Conservation (phyloP, 2,329 filamentous ascomycete species). For the Colletotrichum acutatum region DNA sequence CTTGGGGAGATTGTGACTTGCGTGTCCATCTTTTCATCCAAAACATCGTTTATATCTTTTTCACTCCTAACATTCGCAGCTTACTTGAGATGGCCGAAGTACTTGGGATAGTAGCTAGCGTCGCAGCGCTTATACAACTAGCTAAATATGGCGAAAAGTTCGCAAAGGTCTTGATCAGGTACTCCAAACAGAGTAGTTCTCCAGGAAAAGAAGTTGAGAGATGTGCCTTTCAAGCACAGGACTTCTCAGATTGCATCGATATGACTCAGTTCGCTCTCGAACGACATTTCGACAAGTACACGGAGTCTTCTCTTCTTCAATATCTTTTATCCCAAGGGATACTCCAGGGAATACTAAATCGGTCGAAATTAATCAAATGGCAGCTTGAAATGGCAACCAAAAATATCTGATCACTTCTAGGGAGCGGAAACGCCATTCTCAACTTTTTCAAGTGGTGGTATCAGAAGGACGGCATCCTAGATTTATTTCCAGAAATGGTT, state of each 20-base stretch:
- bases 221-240: not conserved
- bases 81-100: too few species aligned
- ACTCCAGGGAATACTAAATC: not conserved
- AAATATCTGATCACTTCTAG: too few species aligned
- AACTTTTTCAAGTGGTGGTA: not conserved
- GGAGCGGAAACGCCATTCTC: too few species aligned
- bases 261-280: not conserved
- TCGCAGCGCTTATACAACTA: too few species aligned
- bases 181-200: not conserved
- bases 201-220: not conserved
- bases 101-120: too few species aligned
- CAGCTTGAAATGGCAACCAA: not conserved
- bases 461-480: not conserved
- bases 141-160: too few species aligned
- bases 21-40: too few species aligned
- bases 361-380: not conserved
- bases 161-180: too few species aligned
- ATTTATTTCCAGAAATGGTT: not conserved
- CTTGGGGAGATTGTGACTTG: too few species aligned
- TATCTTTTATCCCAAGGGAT: not conserved
- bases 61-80: too few species aligned
- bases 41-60: too few species aligned
- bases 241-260: not conserved
- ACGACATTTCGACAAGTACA: not conserved
- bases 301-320: not conserved